These are phyloP conservation scores for Podaxis rugospora DNA, from an alignment of 768 basidiomycete genomes.

Conservation along the genomic window DNA sequence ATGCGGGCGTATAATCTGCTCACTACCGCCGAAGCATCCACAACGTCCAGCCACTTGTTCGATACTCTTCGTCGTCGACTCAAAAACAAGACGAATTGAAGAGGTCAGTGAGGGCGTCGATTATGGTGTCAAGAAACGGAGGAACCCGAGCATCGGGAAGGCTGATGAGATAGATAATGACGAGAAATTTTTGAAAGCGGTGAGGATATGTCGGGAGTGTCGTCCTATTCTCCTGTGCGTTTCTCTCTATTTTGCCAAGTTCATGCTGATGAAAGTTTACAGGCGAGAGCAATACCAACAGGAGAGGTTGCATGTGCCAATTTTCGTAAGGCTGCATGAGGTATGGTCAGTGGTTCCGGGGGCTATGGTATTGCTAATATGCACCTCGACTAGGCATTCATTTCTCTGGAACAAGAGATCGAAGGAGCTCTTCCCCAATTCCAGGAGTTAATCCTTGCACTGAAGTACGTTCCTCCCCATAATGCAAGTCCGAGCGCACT, in stretches of 20 bases:
- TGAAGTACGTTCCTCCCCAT: conserved; percentile 44
- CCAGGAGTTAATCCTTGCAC: conserved; percentile 73
- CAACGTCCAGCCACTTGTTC: conserved; percentile 71
- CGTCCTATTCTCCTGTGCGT: conserved; percentile 75
- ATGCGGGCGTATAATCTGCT: conserved; percentile 90
- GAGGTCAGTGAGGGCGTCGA: conserved; percentile 82
- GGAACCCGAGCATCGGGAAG: conserved; percentile 25
- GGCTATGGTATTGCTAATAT: neutral
- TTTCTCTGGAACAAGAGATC: conserved; percentile 83
- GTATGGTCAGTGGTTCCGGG: conserved; percentile 29
- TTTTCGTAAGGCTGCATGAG: conserved; percentile 68
- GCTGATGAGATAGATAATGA: conserved; percentile 50
- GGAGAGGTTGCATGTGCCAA: conserved; percentile 53
- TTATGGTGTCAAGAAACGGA: conserved; percentile 67
- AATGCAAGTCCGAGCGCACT: too few species aligned
- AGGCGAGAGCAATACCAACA: conserved; percentile 81
- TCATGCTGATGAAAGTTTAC: conserved; percentile 11
- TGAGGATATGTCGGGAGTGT: conserved; percentile 85
- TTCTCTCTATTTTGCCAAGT: neutral
- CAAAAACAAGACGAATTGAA: conserved; percentile 70
- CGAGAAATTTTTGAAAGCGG: conserved; percentile 84
- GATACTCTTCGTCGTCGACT: conserved; percentile 81
- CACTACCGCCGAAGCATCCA: conserved; percentile 72
- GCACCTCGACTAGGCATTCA: conserved; percentile 46
- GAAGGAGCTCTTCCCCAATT: conserved; percentile 83